A percentile compares a stretch with the other conserved stretches of the same genome.
Conservation (phyloP, 345 rosid genomes). For the Zanthoxylum bungeanum region DNA sequence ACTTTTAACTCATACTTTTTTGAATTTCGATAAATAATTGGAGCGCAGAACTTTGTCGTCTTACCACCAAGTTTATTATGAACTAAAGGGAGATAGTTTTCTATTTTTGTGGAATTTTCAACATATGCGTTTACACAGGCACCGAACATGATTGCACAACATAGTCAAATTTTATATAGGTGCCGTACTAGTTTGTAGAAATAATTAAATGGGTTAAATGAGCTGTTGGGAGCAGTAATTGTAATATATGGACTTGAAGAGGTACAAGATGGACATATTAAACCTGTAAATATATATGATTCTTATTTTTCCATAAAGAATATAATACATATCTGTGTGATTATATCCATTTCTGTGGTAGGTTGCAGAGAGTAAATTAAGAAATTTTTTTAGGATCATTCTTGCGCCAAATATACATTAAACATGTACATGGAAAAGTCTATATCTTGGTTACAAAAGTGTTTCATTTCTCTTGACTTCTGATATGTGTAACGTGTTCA, state of each 20-base stretch:
- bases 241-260: background rate
- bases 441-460: background rate
- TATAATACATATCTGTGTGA: background rate
- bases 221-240: background rate
- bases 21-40: background rate
- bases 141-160: background rate
- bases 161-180: background rate
- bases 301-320: background rate
- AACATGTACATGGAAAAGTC: background rate
- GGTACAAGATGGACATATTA: background rate
- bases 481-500: slow-evolving; percentile 8
- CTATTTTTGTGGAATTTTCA: background rate
- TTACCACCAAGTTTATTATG: background rate
- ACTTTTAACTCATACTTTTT: background rate
- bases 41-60: background rate
- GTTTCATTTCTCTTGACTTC: background rate
- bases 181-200: background rate
- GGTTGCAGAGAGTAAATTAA: background rate
- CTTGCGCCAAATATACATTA: background rate
- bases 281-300: background rate
- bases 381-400: background rate
- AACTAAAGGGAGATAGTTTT: background rate
- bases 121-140: background rate
- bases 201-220: background rate
- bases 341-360: background rate